These are phyloP conservation scores for Artemisia argyi DNA, from an alignment of 129 eudicot species.

Conservation along the genomic window DNA sequence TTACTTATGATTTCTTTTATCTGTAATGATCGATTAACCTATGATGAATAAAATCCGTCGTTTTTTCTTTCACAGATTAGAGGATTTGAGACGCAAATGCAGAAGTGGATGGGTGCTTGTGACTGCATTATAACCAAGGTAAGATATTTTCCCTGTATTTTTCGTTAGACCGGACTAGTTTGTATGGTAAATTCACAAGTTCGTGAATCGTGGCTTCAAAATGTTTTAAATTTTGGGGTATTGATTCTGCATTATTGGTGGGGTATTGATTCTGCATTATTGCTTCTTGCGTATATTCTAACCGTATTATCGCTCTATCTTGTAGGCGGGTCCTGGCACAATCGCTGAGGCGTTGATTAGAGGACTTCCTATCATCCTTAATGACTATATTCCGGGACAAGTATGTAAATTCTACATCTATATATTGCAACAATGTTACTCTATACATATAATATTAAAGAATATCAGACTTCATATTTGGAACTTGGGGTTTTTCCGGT, in stretches of 20 bases:
- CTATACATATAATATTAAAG: not conserved
- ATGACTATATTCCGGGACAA: slow-evolving; percentile 98
- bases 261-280: not conserved
- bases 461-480: not conserved
- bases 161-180: slow-evolving; percentile 4
- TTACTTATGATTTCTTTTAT: not conserved
- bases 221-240: not conserved
- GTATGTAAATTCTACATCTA: slow-evolving; percentile 40
- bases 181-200: not conserved
- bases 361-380: slow-evolving; percentile 96
- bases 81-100: slow-evolving; percentile 94
- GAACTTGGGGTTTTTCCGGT: not conserved
- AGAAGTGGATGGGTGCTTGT: slow-evolving; percentile 98
- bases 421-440: not conserved
- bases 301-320: not conserved
- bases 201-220: slow-evolving; percentile 1
- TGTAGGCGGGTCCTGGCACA: slow-evolving; percentile 97
- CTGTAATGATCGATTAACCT: too few species aligned
- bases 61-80: slow-evolving; percentile 47
- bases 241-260: not conserved
- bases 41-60: not conserved
- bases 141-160: slow-evolving; percentile 12
- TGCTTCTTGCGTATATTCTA: too few species aligned
- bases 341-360: slow-evolving; percentile 94
- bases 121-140: slow-evolving; percentile 97